Conservation (phyloP, 2,329 filamentous ascomycete genomes). For the Aspergillus unguis region DNA sequence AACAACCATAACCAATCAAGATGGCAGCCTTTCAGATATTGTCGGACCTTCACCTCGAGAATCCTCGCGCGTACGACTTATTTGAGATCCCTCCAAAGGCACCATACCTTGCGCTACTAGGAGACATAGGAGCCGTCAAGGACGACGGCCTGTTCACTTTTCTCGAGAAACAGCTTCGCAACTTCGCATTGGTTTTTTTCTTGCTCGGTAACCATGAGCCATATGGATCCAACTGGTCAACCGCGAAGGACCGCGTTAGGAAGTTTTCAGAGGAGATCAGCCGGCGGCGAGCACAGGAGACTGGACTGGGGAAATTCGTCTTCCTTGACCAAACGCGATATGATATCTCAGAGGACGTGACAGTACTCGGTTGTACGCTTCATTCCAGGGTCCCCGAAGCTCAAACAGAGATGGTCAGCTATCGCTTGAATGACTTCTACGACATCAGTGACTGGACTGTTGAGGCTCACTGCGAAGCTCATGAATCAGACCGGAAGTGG, state of each 20-base stretch:
- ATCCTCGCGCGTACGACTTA: constrained; percentile 48
- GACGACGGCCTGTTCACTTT: constrained; percentile 48
- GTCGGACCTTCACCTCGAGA: constrained; percentile 59
- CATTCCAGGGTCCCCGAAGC: constrained; percentile 47
- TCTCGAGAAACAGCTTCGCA: constrained; percentile 46
- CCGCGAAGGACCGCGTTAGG: constrained; percentile 20
- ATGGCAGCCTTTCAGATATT: constrained; percentile 45
- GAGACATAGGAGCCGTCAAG: constrained; percentile 53
- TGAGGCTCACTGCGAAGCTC: constrained; percentile 29
- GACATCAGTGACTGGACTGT: constrained; percentile 40
- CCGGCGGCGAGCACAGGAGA: constrained; percentile 9
- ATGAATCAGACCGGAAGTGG: constrained; percentile 37
- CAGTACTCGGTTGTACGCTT: constrained; percentile 49
- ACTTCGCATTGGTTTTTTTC: constrained; percentile 52
- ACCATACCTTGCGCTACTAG: constrained; percentile 54
- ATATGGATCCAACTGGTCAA: constrained; percentile 37
- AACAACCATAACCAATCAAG: neutral
- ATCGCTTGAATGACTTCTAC: constrained; percentile 53
- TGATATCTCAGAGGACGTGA: constrained; percentile 36
- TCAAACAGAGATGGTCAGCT: constrained; percentile 39
- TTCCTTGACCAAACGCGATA: constrained; percentile 41
- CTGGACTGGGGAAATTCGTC: constrained; percentile 35
- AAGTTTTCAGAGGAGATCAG: constrained; percentile 25
- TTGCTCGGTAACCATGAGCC: constrained; percentile 59
- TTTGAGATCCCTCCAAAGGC: constrained; percentile 50